phyloP scores from a whole-genome alignment of 257 asterid species.

The Nicotiana benthamiana region DNA sequence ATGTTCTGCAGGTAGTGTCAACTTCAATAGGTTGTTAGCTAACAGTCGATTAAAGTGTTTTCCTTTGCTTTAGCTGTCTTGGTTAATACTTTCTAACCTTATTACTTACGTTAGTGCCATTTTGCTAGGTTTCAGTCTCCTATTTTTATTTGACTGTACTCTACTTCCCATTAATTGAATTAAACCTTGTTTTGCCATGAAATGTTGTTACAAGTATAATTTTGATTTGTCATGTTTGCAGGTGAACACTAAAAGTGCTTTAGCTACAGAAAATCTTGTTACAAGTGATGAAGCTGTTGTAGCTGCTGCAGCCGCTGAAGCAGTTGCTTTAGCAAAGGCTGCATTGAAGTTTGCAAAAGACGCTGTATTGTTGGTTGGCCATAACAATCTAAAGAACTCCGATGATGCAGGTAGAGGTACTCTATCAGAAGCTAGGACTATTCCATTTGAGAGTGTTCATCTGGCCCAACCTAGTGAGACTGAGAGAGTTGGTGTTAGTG shows the following conservation, averaged over 20 bases:
- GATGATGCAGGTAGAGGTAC: conserved; percentile 14
- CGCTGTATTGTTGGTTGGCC: conserved; percentile 53
- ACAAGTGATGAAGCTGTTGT: conserved; percentile 69
- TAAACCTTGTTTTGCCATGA: conserved; percentile 39
- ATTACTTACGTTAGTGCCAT: not conserved
- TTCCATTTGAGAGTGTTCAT: conserved; percentile 20
- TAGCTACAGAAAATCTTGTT: conserved; percentile 41
- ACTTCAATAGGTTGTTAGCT: not conserved
- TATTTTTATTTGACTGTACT: not conserved
- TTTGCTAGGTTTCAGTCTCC: not conserved
- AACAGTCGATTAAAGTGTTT: not conserved
- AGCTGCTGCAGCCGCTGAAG: conserved; percentile 91
- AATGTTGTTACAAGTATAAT: conserved; percentile 34
- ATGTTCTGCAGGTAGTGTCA: not conserved
- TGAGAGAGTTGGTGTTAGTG: conserved; percentile 1
- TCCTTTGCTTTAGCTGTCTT: not conserved
- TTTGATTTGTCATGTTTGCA: conserved; percentile 24
- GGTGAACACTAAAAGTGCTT: conserved; percentile 41
- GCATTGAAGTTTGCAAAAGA: conserved; percentile 84
- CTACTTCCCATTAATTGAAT: not conserved
- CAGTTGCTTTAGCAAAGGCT: conserved; percentile 80
- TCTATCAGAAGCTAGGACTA: conserved; percentile 6
- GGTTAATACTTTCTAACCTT: not conserved
- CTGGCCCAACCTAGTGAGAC: conserved; percentile 33
- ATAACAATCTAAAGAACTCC: conserved; percentile 23